These are phyloP conservation scores for Climacium dendroides DNA, from an alignment of 225 moss, liverwort and hornwort species.

Conservation along the genomic window DNA sequence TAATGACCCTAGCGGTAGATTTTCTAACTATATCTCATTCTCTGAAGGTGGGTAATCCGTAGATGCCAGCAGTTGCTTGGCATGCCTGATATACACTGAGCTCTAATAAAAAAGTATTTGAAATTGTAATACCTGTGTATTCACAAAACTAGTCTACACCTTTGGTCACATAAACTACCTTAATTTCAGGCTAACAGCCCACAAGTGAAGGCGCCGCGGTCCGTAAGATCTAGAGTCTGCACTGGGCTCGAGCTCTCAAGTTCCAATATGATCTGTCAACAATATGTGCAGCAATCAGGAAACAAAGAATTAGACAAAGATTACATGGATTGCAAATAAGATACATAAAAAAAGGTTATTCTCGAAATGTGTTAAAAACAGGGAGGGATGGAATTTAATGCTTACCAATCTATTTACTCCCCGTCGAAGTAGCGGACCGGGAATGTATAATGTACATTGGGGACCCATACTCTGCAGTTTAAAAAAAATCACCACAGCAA, in stretches of 20 bases:
- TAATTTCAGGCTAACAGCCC: neutral
- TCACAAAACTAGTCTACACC: neutral
- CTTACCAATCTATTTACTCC: conserved; percentile 62
- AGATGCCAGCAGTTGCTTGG: neutral
- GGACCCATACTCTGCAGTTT: conserved; percentile 62
- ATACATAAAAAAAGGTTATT: neutral
- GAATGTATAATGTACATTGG: conserved; percentile 74
- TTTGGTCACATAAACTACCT: neutral
- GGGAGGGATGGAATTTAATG: neutral
- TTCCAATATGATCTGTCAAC: conserved; percentile 30
- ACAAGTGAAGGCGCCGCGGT: conserved; percentile 25
- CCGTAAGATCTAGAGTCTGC: conserved; percentile 18
- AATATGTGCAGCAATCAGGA: neutral
- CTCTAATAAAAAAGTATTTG: neutral
- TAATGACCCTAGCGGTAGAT: neutral
- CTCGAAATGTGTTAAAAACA: no score
- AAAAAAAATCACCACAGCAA: neutral
- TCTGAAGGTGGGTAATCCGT: neutral
- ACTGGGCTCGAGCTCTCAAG: conserved; percentile 40
- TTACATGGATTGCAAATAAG: neutral
- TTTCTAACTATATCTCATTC: neutral
- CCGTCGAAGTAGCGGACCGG: conserved; percentile 48
- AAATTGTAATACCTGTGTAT: neutral
- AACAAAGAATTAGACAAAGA: neutral
- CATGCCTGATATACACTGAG: neutral